These are phyloP conservation scores for Globisporangium paddicum DNA, from an alignment of 352 stramenopile genomes.

Conservation along the genomic window DNA sequence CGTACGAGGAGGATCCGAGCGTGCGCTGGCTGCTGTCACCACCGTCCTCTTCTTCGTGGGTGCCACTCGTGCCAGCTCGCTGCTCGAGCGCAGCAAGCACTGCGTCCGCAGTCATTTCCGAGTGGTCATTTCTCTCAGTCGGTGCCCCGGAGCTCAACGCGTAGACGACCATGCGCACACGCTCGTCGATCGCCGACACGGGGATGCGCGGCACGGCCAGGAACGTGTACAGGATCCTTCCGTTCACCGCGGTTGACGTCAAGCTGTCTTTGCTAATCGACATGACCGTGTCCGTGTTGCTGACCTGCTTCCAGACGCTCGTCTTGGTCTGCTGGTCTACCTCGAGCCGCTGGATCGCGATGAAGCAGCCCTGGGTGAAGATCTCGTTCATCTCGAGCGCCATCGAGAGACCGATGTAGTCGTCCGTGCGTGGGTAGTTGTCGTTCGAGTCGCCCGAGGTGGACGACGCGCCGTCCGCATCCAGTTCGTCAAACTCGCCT, in stretches of 20 bases:
- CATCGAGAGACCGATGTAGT: constrained; percentile 81
- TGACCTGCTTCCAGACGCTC: constrained; percentile 66
- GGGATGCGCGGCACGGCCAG: constrained; percentile 76
- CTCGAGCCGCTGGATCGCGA: constrained; percentile 69
- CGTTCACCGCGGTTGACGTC: constrained; percentile 16
- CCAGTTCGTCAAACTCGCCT: constrained; percentile 39
- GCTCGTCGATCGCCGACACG: constrained; percentile 49
- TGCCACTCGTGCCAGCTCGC: constrained; percentile 27
- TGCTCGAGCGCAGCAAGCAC: constrained; percentile 72
- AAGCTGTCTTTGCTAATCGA: constrained; percentile 46
- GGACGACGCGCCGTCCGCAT: constrained; percentile 23
- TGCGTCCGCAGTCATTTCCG: constrained; percentile 64
- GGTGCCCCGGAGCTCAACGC: constrained; percentile 31
- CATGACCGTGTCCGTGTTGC: constrained; percentile 78
- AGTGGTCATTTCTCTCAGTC: constrained; percentile 50
- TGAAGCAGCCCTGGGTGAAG: constrained; percentile 69
- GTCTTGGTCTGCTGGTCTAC: constrained; percentile 30
- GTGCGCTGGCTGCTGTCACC: constrained; percentile 31
- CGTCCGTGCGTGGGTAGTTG: constrained; percentile 20
- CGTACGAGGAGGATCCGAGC: constrained; percentile 42
- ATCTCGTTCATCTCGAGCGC: constrained; percentile 77
- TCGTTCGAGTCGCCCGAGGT: constrained; percentile 4
- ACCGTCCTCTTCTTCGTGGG: constrained; percentile 25
- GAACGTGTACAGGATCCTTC: constrained; percentile 75
- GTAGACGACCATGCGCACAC: constrained; percentile 77